Evolutionary conservation across 1,284 basidiomycete genomes (phyloP).

Genomic region (Pascua sp.): DNA sequence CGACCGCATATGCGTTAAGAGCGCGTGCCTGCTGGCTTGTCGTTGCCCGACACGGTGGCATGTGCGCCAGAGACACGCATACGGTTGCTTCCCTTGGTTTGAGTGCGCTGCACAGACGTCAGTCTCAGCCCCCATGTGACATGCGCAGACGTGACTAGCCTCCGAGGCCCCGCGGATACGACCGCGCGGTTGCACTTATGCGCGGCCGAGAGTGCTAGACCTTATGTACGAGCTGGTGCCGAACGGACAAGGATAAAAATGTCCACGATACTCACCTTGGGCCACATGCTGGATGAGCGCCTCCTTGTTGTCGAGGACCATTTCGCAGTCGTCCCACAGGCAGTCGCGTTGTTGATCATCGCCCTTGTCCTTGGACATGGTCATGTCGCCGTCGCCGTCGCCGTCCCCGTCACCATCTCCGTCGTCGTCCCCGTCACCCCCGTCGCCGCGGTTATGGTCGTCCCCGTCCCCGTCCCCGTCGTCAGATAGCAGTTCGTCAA

Average conservation of each 20-base stretch:
- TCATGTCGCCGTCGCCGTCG: background rate
- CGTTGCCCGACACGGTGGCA: conserved; percentile 36
- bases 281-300: conserved; percentile 33
- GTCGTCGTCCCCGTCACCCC: background rate
- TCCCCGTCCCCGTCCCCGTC: conserved; percentile 6
- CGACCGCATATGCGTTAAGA: conserved; percentile 72
- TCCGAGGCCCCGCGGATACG: too few relatives aligned
- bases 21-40: conserved; percentile 33
- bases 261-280: conserved; percentile 21
- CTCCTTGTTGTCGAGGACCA: conserved; percentile 16
- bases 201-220: too few relatives aligned
- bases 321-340: conserved; percentile 32
- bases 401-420: background rate
- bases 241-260: too few relatives aligned
- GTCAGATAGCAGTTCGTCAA: background rate
- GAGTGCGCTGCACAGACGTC: background rate
- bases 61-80: conserved; percentile 33
- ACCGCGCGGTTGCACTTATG: too few relatives aligned
- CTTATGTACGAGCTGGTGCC: too few relatives aligned
- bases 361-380: background rate
- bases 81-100: conserved; percentile 14
- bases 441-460: conserved; percentile 1
- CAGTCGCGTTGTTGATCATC: conserved; percentile 11
- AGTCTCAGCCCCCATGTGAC: background rate
- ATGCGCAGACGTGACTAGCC: too few relatives aligned